Evolutionary conservation across 139 green algal species (phyloP).

Genomic region (Tetradesmus lagerheimii): DNA sequence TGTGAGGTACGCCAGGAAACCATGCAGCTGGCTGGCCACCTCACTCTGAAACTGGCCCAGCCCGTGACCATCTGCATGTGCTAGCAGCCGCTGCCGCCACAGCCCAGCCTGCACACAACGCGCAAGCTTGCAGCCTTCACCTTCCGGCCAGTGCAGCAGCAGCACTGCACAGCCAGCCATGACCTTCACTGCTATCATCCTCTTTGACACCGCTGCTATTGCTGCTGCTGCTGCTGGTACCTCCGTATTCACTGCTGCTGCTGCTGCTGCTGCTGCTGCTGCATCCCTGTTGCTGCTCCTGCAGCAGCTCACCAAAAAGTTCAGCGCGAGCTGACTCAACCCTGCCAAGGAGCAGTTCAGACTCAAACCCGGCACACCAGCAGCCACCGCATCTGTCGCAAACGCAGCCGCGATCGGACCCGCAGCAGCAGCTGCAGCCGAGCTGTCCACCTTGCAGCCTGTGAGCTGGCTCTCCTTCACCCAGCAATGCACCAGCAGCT

Average conservation of each 20-base stretch:
- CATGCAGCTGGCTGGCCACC: neutral
- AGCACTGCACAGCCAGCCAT: conserved; percentile 8
- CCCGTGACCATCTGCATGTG: neutral
- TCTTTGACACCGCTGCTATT: neutral
- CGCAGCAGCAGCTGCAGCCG: conserved; percentile 3
- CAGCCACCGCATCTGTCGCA: neutral
- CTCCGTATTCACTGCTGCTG: neutral
- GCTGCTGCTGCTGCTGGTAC: neutral
- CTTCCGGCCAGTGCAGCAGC: conserved; percentile 10
- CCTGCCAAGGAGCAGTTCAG: conserved; percentile 4
- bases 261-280: neutral
- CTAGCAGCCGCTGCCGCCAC: conserved; percentile 15
- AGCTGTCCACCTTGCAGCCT: neutral
- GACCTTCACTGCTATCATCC: neutral
- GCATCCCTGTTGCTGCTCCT: neutral
- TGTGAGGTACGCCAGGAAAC: neutral
- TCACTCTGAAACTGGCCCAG: neutral
- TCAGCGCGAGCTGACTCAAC: neutral
- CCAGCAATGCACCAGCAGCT: conserved; percentile 18
- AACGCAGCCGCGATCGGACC: neutral
- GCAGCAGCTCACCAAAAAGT: neutral
- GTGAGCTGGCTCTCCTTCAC: neutral
- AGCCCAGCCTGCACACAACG: conserved; percentile 7
- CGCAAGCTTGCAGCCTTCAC: neutral
- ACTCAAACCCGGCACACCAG: neutral